Evolutionary conservation across 805 yeast species (phyloP), one percentile per base, ranked within the genome.

Genomic region (Yarrowia yakushimensis): DNA sequence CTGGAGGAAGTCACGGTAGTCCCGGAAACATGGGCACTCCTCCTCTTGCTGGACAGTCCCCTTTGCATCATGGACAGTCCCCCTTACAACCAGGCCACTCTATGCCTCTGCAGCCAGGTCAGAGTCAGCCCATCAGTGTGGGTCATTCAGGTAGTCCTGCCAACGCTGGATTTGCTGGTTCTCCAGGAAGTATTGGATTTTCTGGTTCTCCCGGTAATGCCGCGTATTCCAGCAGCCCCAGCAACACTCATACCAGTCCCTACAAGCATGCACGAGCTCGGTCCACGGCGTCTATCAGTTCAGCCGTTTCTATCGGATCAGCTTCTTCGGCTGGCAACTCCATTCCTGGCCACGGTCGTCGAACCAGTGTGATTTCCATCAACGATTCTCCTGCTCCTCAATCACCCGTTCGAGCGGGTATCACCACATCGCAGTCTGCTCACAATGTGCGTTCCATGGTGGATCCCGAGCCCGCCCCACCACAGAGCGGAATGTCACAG

Each of bases 371-470:
- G 17, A 45, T 45, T 20, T 45, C 52, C 52, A 45, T 45, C 52
- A 30, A 20, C 18, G 52, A 45, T n/a, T 45, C 52, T 11, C 52
- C 52, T 18, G 52, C 36, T 20, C 52, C 52, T 4, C 36, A 28
- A 36, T 45, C 52, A 7, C 52, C 52, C 0, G 36, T 18, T 11
- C 18, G 52, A 6, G 9, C 28, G 3, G 25, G n/a, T 2, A 52
- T 52, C n/a, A 1, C 42, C 18, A 30, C 59, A 2, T 52, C 59
- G 1, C 59, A 52, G 25, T 52, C 59, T 20, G 59, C 59, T 4
- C 33, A 52, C 18, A 52, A 52, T 34, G 59, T 52, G 31, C 59
- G 59, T 4, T 52, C 59, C 7, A 52, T 52, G 59, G 43, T 52
- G 11, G 59, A 52, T 4, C 42, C 43, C 9, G 59, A 52, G 18